phyloP scores from a whole-genome alignment of 305 asterid genomes.

The Ruellia speciosa region DNA sequence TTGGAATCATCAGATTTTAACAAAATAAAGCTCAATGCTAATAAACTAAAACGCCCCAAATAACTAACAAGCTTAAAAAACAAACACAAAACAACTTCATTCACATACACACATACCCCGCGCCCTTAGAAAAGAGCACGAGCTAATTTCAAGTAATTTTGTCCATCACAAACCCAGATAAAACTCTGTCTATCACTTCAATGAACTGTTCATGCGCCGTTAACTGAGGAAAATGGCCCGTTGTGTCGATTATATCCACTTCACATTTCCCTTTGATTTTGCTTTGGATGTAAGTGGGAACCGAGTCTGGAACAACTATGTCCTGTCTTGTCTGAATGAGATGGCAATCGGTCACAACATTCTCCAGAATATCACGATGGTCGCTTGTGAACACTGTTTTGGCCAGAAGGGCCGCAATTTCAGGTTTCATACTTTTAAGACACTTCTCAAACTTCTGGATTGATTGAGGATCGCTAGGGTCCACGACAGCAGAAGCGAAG shows the following conservation, averaged over 20 bases:
- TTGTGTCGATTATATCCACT: slow-evolving; percentile 36
- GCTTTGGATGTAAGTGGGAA: slow-evolving; percentile 42
- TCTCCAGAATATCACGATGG: slow-evolving; percentile 40
- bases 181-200: slow-evolving; percentile 34
- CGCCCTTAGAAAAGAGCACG: too few relatives aligned
- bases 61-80: too few relatives aligned
- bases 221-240: slow-evolving; percentile 81
- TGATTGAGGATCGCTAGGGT: slow-evolving; percentile 46
- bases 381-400: slow-evolving; percentile 57
- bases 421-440: slow-evolving; percentile 47
- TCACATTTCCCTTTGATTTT: slow-evolving; percentile 37
- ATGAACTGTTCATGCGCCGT: slow-evolving; percentile 48
- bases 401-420: slow-evolving; percentile 51
- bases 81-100: too few relatives aligned
- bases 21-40: too few relatives aligned
- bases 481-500: slow-evolving; percentile 46
- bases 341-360: slow-evolving; percentile 46
- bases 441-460: slow-evolving; percentile 29
- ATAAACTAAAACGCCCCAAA: too few relatives aligned
- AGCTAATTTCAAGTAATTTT: too few relatives aligned
- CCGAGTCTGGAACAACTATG: slow-evolving; percentile 56
- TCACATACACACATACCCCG: too few relatives aligned
- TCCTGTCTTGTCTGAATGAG: slow-evolving; percentile 48
- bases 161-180: too few relatives aligned
- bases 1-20: too few relatives aligned